These are phyloP conservation scores for Diplodia sapinea DNA, from an alignment of 2,329 filamentous ascomycete genomes.

Conservation along the genomic window DNA sequence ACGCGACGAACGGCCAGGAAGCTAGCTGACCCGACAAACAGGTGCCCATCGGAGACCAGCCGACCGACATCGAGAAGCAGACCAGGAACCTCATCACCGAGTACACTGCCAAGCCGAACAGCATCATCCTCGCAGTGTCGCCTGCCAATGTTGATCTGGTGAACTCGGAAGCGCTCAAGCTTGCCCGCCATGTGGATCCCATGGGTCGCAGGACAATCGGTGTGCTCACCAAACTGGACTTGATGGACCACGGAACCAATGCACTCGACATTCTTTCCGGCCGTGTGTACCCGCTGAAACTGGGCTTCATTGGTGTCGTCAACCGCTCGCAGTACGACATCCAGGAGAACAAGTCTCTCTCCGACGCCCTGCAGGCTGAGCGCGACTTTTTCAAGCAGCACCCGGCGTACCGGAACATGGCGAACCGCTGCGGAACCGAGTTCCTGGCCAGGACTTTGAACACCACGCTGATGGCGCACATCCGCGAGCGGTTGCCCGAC, in stretches of 20 bases:
- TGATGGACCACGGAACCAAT: conserved; percentile 99
- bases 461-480: conserved; percentile 92
- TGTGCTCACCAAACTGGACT: conserved; percentile 92
- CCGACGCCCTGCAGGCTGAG: conserved; percentile 83
- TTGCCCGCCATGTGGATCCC: conserved; percentile 94
- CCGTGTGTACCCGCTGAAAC: conserved; percentile 92
- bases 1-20: conserved; percentile 24
- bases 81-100: conserved; percentile 95
- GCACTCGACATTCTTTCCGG: conserved; percentile 97
- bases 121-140: conserved; percentile 94
- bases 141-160: conserved; percentile 98
- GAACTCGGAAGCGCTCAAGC: conserved; percentile 96
- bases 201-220: conserved; percentile 94
- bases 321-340: conserved; percentile 99
- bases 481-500: conserved; percentile 91
- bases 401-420: conserved; percentile 95
- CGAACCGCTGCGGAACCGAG: conserved; percentile 88
- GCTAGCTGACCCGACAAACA: conserved; percentile 47
- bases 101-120: conserved; percentile 99
- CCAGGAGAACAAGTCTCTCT: conserved; percentile 90
- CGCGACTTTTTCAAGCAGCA: conserved; percentile 96
- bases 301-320: conserved; percentile 97
- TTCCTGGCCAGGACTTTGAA: conserved; percentile 95
- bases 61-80: conserved; percentile 97
- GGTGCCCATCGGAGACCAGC: conserved; percentile 97